Percentiles rank a stretch among this genome's conserved stretches.
Evolutionary conservation across 139 green algal genomes (phyloP).

Genomic region (Microglena sp.): DNA sequence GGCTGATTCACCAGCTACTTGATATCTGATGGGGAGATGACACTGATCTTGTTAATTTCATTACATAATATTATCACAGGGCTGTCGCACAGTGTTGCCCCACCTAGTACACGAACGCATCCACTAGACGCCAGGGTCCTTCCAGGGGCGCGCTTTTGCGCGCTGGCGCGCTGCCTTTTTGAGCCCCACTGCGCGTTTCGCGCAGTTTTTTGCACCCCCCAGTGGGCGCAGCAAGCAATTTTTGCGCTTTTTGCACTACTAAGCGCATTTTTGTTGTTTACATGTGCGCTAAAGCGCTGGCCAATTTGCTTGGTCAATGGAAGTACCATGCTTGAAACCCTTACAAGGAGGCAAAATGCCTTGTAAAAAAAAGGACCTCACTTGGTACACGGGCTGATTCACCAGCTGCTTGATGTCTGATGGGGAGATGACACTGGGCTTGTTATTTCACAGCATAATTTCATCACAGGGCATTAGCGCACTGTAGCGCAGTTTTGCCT

Average conservation of each 20-base stretch:
- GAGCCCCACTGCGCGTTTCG: too few species aligned
- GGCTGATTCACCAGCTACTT: neutral
- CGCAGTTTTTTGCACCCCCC: too few species aligned
- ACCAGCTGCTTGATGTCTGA: slow-evolving; percentile 8
- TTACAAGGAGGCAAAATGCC: too few species aligned
- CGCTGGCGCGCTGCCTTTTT: too few species aligned
- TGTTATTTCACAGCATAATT: slow-evolving; percentile 22
- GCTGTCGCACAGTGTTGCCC: neutral
- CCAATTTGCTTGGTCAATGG: too few species aligned
- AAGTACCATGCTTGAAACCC: too few species aligned
- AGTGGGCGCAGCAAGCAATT: too few species aligned
- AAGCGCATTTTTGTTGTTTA: too few species aligned
- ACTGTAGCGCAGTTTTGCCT: too few species aligned
- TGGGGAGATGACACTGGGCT: slow-evolving; percentile 21
- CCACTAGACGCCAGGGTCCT: neutral
- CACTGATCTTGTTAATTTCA: neutral
- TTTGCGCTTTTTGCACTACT: too few species aligned
- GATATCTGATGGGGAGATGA: neutral
- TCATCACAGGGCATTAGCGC: too few species aligned
- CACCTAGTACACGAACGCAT: neutral
- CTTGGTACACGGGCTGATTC: neutral
- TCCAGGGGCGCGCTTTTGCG: slow-evolving; percentile 30
- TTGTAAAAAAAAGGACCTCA: neutral
- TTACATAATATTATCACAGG: neutral
- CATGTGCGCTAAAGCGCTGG: too few species aligned